phyloP scores from a whole-genome alignment of 1,284 basidiomycete genomes.

The Tranzscheliella williamsii region DNA sequence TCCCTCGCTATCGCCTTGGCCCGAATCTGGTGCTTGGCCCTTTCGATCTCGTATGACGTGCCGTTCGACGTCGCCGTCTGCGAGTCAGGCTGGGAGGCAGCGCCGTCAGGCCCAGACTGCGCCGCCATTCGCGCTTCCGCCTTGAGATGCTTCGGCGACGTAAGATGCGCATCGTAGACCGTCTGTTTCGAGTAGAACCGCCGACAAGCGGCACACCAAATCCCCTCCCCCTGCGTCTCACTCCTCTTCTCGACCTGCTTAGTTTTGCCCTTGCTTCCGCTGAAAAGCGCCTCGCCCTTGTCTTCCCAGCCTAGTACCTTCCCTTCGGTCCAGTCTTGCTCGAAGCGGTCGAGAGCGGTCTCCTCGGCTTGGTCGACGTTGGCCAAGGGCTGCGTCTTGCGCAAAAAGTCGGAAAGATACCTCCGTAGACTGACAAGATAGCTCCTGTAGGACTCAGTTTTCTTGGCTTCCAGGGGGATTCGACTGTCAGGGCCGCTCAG shows the following conservation, averaged over 20 bases:
- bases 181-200: constrained; percentile 95
- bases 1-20: constrained; percentile 47
- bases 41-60: neutral
- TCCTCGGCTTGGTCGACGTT: constrained; percentile 75
- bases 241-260: neutral
- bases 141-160: constrained; percentile 92
- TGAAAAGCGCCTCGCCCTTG: constrained; percentile 60
- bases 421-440: constrained; percentile 67
- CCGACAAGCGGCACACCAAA: constrained; percentile 95
- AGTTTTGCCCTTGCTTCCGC: constrained; percentile 30
- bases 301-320: constrained; percentile 76
- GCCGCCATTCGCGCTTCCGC: constrained; percentile 73
- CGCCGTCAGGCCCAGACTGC: neutral
- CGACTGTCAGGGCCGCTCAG: constrained; percentile 61
- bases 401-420: constrained; percentile 84
- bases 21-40: constrained; percentile 19
- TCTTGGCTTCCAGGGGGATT: constrained; percentile 46
- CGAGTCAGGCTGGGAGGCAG: neutral
- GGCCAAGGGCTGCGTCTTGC: constrained; percentile 82
- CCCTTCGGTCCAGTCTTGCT: constrained; percentile 76
- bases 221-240: constrained; percentile 65
- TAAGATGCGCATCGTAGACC: constrained; percentile 93
- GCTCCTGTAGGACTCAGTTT: constrained; percentile 44
- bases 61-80: neutral
- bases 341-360: constrained; percentile 73